Evolutionary conservation across 2,329 filamentous ascomycete genomes (phyloP), one percentile per base, ranked within the genome.

Genomic region (Penicillium sp.): DNA sequence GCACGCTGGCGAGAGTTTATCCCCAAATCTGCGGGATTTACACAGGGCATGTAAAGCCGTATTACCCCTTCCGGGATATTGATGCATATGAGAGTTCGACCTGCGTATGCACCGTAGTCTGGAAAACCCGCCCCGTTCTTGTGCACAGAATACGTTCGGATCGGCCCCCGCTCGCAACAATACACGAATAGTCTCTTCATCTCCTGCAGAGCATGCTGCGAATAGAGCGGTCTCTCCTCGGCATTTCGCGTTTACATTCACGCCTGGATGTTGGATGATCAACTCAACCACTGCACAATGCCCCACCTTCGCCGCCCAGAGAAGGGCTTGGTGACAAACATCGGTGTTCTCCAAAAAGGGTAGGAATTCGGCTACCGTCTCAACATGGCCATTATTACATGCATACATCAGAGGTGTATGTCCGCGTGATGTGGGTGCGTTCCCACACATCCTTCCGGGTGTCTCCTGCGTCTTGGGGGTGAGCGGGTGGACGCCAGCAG

Each of bases 401-500:
- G 57, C 57, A 11, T 55, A 55, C 57, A 57, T 59, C 40, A 54
- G 24, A 5, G 57, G 46, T 7, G 57, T 54, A 14, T 54, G 18
- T 34, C 54, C 50, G 13, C 45, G 13, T 11, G 53, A 49, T 31
- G n/a, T 46, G 31, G 50, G 26, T 37, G 34, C 20, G 24, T 38
- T 52, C 7, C 52, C 52, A 44, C 52, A 55, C 14, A 3, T 10
- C 4, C 34, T 39, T 16, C 47, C 39, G 3, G 44, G 32, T 6
- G 6, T n/a, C 8, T 44, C 51, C 24, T 24, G 26, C 34, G 48
- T 52, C 37, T 58, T 60, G 16, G 37, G 52, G 8, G 59, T 63
- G 35, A 63, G 24, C 13, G 61, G 61, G 35, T 56, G 34, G 16
- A 58, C 56, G 32, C 61, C 61, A 24, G 55, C 56, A 11, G 43